Base-by-base conservation (phyloP, 129 eudicot species). In the Heracleum sosnowskyi region DNA sequence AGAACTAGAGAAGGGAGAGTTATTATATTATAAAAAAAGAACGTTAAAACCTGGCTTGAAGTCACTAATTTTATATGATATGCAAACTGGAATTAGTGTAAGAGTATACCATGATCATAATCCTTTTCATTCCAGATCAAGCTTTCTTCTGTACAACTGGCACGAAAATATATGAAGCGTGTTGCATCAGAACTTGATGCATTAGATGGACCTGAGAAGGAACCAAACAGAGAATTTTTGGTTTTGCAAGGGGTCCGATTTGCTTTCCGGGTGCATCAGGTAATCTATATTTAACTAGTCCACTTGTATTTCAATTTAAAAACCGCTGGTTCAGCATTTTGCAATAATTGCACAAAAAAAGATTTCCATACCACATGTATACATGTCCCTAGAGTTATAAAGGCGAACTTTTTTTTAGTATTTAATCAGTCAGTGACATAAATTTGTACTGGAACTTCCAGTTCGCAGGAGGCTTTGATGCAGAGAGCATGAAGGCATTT, bases 391-490 rank as follows among this genome's bases (percentile, higher is more conserved):
- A 42, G 46, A 76, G 77, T 9, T 28, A 60, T 60, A 42, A 16
- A 76, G 70, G 20, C 28, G 17, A 70, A 22, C 44, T 36, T 46
- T 51, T 31, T 16, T 28, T 28, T 31, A 66, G 72, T 66, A 28
- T 33, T 66, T 33, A 5, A 8, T 31, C 18, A 1, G 39, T 66
- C 3, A 18, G 24, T 66, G 72, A 66, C 28, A 31, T 31, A 31
- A 66, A 16, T n/a, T 66, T 66, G 39, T 49, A 22, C 33, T 71
- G 37, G 77, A 76, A 74, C 29, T 84, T 86, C 57, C 96, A 95
- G 99, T 95, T 95, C 89, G 99, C 99, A 66, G 99, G 99, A 88
- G 99, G 99, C 24, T 95, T 95, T 82, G 97, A 95, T 83, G 91
- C 96, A 47, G 99, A 95, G 82, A 95, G 97, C 80, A 95, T 95